Evolutionary conservation across 371 early-diverging fungal genomes (phyloP).

Genomic region (Lichtheimia ramosa): DNA sequence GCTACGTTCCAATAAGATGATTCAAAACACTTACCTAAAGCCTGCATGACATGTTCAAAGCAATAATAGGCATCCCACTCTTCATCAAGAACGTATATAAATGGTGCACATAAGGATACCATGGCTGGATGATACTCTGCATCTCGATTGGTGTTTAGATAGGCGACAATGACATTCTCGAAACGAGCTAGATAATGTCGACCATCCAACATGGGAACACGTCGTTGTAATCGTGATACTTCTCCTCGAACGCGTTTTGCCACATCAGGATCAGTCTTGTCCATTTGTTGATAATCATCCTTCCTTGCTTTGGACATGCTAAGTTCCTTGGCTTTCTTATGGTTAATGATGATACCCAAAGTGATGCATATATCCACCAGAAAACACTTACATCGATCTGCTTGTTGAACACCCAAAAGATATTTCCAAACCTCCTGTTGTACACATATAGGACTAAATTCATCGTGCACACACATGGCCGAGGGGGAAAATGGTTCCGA

Average conservation of each 20-base stretch:
- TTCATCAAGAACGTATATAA: slow-evolving; percentile 68
- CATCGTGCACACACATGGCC: not conserved
- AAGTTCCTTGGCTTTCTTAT: slow-evolving; percentile 66
- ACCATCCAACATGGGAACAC: slow-evolving; percentile 28
- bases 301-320: slow-evolving; percentile 64
- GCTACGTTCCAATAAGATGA: not conserved
- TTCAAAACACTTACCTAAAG: slow-evolving; percentile 53
- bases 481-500: too few relatives aligned
- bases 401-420: slow-evolving; percentile 80
- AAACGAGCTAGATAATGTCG: slow-evolving; percentile 46
- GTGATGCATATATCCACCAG: slow-evolving; percentile 3
- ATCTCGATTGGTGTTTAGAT: slow-evolving; percentile 73
- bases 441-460: slow-evolving; percentile 1
- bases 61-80: slow-evolving; percentile 84
- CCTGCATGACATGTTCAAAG: slow-evolving; percentile 73
- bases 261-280: slow-evolving; percentile 73
- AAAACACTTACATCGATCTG: slow-evolving; percentile 78
- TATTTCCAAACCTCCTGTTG: slow-evolving; percentile 89
- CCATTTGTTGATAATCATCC: slow-evolving; percentile 73
- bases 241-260: slow-evolving; percentile 88
- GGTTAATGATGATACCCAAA: slow-evolving; percentile 1
- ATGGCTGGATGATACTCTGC: slow-evolving; percentile 77
- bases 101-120: slow-evolving; percentile 83
- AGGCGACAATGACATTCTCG: slow-evolving; percentile 84
- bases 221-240: slow-evolving; percentile 72